Conservation (phyloP, 2,329 filamentous ascomycete genomes). For the Coleophoma cylindrospora region DNA sequence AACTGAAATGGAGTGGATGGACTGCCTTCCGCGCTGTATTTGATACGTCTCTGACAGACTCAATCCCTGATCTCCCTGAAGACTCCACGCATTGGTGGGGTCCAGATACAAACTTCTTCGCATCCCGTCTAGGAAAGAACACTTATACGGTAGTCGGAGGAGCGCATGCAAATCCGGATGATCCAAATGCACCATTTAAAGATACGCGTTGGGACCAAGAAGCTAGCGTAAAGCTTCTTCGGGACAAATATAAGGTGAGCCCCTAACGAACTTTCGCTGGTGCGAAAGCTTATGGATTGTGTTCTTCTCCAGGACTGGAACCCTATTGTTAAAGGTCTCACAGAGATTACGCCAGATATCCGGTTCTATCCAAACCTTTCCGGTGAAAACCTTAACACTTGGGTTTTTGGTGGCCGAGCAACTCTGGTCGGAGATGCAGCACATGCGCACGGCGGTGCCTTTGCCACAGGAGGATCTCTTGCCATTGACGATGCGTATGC, state of each 20-base stretch:
- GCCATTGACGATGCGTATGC: constrained; percentile 34
- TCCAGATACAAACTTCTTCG: constrained; percentile 27
- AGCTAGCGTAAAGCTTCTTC: constrained; percentile 21
- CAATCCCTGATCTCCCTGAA: constrained; percentile 26
- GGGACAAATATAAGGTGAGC: constrained; percentile 22
- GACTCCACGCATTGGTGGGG: constrained; percentile 32
- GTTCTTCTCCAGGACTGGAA: constrained; percentile 27
- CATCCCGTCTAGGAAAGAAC: constrained; percentile 20
- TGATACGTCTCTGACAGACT: constrained; percentile 24
- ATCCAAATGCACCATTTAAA: constrained; percentile 14
- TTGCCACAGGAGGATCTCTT: constrained; percentile 32
- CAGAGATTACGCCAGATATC: constrained; percentile 25
- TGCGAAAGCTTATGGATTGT: background rate
- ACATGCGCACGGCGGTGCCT: constrained; percentile 32
- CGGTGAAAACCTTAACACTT: constrained; percentile 24
- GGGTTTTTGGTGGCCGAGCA: constrained; percentile 24
- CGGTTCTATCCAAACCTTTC: constrained; percentile 30
- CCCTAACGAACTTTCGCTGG: background rate
- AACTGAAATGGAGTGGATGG: constrained; percentile 31
- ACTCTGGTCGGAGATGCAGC: constrained; percentile 32
- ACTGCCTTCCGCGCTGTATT: constrained; percentile 32
- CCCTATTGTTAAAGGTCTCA: constrained; percentile 27
- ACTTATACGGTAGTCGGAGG: constrained; percentile 28
- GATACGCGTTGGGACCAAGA: constrained; percentile 23
- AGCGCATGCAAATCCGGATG: constrained; percentile 19